Percentiles rank a stretch among this genome's conserved stretches.
Evolutionary conservation across 176 grass and related monocot genomes (phyloP).

Genomic region (Musa itinerans): DNA sequence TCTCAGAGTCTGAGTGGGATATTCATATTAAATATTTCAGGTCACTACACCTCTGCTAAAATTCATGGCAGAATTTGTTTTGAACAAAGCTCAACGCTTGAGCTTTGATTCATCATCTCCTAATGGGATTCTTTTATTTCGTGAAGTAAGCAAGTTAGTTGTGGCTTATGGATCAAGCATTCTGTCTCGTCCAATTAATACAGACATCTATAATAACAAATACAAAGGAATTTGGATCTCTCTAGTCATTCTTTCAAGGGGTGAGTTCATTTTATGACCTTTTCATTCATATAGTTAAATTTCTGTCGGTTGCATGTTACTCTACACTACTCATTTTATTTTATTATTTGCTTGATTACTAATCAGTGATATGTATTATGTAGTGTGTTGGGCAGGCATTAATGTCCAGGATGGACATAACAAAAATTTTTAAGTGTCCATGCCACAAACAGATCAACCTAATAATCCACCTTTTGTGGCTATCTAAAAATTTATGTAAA

Average conservation of each 20-base stretch:
- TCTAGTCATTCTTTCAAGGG: constrained; percentile 76
- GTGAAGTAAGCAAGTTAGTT: constrained; percentile 95
- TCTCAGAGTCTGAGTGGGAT: no score
- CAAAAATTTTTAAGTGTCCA: no score
- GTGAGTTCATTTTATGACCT: constrained; percentile 35
- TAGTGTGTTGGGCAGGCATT: no score
- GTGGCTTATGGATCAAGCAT: constrained; percentile 92
- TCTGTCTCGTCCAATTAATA: constrained; percentile 73
- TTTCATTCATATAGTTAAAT: constrained; percentile 11
- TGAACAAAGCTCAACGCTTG: constrained; percentile 95
- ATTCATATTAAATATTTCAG: constrained; percentile 29
- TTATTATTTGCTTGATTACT: no score
- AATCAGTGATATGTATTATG: no score
- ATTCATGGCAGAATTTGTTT: constrained; percentile 88
- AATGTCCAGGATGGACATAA: no score
- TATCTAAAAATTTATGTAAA: no score
- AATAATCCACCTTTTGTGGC: no score
- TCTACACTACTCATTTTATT: no score
- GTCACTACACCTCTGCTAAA: constrained; percentile 94
- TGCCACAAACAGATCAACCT: no score
- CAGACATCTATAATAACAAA: constrained; percentile 72
- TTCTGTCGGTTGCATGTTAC: no score
- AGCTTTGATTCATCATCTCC: constrained; percentile 96
- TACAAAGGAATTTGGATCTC: constrained; percentile 99
- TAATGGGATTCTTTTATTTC: constrained; percentile 98